phyloP scores from a whole-genome alignment of 2,329 filamentous ascomycete genomes.

The Aspergillus sp. region DNA sequence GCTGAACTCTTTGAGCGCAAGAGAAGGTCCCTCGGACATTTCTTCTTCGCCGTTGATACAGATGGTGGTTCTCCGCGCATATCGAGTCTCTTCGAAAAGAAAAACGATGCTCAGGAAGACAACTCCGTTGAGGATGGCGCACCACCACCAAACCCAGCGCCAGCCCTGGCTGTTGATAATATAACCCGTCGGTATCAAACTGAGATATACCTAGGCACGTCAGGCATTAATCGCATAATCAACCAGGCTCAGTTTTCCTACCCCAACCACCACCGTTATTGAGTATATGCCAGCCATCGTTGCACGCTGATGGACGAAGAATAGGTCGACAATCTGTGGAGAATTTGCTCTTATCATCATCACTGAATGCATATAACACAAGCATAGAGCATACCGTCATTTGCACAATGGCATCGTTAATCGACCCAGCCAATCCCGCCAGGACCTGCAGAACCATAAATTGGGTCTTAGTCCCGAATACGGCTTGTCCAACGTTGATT shows the following conservation, averaged over 20 bases:
- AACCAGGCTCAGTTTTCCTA: too few relatives aligned
- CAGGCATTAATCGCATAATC: too few relatives aligned
- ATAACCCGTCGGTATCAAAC: conserved; percentile 22
- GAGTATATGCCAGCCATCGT: conserved; percentile 9
- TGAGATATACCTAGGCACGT: conserved; percentile 7
- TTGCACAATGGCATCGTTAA: conserved; percentile 13
- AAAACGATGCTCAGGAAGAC: conserved; percentile 45
- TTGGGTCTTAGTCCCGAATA: conserved; percentile 3
- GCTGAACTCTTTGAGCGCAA: too few relatives aligned
- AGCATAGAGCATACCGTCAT: conserved; percentile 6
- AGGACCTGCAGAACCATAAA: conserved; percentile 7
- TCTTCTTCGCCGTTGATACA: too few relatives aligned
- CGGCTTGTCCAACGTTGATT: conserved; percentile 4
- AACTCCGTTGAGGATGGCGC: conserved; percentile 40
- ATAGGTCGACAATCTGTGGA: conserved; percentile 14
- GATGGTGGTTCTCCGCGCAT: conserved; percentile 1
- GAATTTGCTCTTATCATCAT: too few relatives aligned
- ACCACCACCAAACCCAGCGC: conserved; percentile 54
- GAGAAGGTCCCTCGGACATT: too few relatives aligned
- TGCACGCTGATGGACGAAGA: conserved; percentile 13
- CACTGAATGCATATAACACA: background rate
- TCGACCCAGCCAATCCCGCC: conserved; percentile 8
- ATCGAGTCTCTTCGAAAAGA: conserved; percentile 46
- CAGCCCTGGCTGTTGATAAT: conserved; percentile 46
- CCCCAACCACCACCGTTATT: conserved; percentile 2